phyloP scores from a whole-genome alignment of 2,329 filamentous ascomycete genomes.

The Thielaviopsis cerberus region DNA sequence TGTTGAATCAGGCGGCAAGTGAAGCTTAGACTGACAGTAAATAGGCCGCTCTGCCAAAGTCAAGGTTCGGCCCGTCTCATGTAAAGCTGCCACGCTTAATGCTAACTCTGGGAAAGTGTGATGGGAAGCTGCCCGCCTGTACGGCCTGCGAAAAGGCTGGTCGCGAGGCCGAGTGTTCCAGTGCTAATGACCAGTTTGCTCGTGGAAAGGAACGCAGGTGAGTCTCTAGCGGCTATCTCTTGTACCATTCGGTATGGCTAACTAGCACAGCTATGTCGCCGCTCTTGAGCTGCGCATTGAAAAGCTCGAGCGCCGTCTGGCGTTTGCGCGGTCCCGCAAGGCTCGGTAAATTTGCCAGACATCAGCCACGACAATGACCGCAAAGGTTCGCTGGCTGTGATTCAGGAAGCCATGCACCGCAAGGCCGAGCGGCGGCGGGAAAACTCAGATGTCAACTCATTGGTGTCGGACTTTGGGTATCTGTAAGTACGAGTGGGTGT shows the following conservation, averaged over 20 bases:
- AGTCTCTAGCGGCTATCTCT: conserved; percentile 14
- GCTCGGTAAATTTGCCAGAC: conserved; percentile 39
- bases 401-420: conserved; percentile 43
- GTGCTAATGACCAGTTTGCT: conserved; percentile 88
- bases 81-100: not conserved
- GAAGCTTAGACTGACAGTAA: not conserved
- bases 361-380: conserved; percentile 28
- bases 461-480: conserved; percentile 87
- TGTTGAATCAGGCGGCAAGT: too few species aligned
- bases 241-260: not conserved
- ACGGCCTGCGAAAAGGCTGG: conserved; percentile 88
- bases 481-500: conserved; percentile 34
- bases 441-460: conserved; percentile 70
- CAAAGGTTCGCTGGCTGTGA: conserved; percentile 43
- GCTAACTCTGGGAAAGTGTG: conserved; percentile 38
- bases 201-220: conserved; percentile 83
- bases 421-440: conserved; percentile 50
- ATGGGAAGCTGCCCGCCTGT: conserved; percentile 87
- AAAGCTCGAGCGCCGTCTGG: conserved; percentile 62
- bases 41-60: conserved; percentile 77
- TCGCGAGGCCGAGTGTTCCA: conserved; percentile 71
- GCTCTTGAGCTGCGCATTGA: conserved; percentile 85
- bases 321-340: conserved; percentile 51
- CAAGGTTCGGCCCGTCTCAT: conserved; percentile 35
- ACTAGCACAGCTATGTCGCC: conserved; percentile 55